phyloP scores from a whole-genome alignment of 768 basidiomycete genomes.

The Cystobasidium tubakii region DNA sequence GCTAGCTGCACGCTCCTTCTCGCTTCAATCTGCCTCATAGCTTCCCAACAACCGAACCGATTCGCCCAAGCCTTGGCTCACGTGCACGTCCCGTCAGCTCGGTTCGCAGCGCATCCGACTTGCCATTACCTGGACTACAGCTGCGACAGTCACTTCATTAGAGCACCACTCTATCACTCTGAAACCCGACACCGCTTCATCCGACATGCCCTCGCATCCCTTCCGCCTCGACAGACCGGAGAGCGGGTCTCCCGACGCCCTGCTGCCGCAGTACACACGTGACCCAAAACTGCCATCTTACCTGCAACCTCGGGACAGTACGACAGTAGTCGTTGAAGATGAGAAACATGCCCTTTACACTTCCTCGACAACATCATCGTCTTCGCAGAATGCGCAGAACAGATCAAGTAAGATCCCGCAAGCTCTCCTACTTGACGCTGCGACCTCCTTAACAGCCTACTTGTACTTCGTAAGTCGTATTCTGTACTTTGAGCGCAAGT shows the following conservation, averaged over 20 bases:
- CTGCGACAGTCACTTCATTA: too few species aligned
- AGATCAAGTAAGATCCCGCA: conserved; percentile 16
- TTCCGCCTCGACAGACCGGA: conserved; percentile 9
- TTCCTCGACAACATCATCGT: not conserved
- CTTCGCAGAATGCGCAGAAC: not conserved
- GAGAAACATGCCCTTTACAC: not conserved
- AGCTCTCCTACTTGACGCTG: conserved; percentile 35
- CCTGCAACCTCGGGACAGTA: not conserved
- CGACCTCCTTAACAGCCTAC: conserved; percentile 30
- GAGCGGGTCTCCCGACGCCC: conserved; percentile 3
- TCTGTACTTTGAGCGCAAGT: not conserved
- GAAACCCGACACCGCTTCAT: too few species aligned
- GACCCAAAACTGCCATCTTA: conserved; percentile 10
- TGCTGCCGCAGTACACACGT: conserved; percentile 11
- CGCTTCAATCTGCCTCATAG: too few species aligned
- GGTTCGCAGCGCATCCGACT: not conserved
- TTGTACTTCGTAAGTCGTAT: conserved; percentile 29
- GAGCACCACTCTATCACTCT: too few species aligned
- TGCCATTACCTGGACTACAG: not conserved
- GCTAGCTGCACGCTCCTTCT: too few species aligned
- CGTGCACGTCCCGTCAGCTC: not conserved
- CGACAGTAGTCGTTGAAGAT: not conserved
- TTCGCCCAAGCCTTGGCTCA: not conserved
- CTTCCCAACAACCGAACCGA: too few species aligned
- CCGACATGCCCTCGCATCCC: not conserved